These are phyloP conservation scores for Dipteronia sinensis DNA, from an alignment of 345 rosid genomes.

Conservation along the genomic window DNA sequence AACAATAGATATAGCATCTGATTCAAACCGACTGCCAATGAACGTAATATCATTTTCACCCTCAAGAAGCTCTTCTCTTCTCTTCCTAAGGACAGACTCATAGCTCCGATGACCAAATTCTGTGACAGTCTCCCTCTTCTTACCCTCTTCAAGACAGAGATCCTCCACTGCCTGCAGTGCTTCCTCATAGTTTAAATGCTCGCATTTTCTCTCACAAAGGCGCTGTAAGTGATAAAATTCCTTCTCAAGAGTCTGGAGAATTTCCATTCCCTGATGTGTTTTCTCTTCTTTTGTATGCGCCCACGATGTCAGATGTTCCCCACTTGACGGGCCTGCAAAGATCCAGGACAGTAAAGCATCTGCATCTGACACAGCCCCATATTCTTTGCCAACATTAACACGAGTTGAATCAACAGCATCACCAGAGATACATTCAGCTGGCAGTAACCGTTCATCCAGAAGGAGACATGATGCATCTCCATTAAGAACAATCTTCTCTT, in stretches of 20 bases:
- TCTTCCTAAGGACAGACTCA: slow-evolving; percentile 64
- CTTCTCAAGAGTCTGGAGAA: slow-evolving; percentile 75
- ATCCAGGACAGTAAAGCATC: slow-evolving; percentile 82
- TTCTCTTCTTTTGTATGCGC: slow-evolving; percentile 67
- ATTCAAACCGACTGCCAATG: slow-evolving; percentile 58
- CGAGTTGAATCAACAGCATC: slow-evolving; percentile 35
- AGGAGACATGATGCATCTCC: slow-evolving; percentile 60
- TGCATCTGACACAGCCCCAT: slow-evolving; percentile 37
- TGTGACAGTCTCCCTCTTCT: slow-evolving; percentile 66
- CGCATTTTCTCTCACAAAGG: slow-evolving; percentile 82
- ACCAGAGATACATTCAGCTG: slow-evolving; percentile 33
- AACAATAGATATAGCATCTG: slow-evolving; percentile 69
- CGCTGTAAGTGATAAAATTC: slow-evolving; percentile 74
- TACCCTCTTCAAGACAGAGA: slow-evolving; percentile 80
- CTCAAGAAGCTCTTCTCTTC: slow-evolving; percentile 64
- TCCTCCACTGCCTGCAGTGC: slow-evolving; percentile 83
- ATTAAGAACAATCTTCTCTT: slow-evolving; percentile 66
- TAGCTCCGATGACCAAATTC: slow-evolving; percentile 58
- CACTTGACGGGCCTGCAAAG: slow-evolving; percentile 73
- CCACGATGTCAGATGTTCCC: slow-evolving; percentile 71
- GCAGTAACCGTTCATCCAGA: slow-evolving; percentile 59
- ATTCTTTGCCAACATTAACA: slow-evolving; percentile 34
- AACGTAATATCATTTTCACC: slow-evolving; percentile 52
- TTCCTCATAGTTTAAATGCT: slow-evolving; percentile 78
- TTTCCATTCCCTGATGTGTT: slow-evolving; percentile 70